These are phyloP conservation scores for Acer saccharum DNA, from an alignment of 345 rosid species.

Conservation along the genomic window DNA sequence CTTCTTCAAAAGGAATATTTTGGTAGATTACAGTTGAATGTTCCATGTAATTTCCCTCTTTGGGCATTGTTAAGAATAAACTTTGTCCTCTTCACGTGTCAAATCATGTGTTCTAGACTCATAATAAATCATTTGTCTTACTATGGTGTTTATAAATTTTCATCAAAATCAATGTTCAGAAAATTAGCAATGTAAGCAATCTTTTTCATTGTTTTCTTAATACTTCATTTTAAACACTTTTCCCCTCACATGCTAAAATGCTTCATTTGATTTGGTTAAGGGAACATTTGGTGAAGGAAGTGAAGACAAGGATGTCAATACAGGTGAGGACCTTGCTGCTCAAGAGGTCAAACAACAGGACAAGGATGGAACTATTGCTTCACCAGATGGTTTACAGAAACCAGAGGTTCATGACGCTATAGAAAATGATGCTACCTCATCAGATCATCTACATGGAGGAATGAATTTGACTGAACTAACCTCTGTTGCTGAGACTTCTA, in stretches of 20 bases:
- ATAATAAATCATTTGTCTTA: neutral
- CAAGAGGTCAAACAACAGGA: slow-evolving; percentile 36
- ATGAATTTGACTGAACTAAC: slow-evolving; percentile 35
- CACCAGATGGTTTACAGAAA: slow-evolving; percentile 29
- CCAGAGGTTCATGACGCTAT: slow-evolving; percentile 31
- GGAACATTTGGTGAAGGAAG: slow-evolving; percentile 30
- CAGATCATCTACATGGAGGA: slow-evolving; percentile 40
- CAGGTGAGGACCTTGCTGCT: slow-evolving; percentile 30
- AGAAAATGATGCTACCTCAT: slow-evolving; percentile 29
- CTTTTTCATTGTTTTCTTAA: neutral
- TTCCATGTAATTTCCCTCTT: neutral
- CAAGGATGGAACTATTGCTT: slow-evolving; percentile 31
- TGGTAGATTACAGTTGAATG: too few species aligned
- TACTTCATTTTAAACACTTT: neutral
- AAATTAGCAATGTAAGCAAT: too few species aligned
- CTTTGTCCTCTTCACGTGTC: neutral
- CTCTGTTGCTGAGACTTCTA: slow-evolving; percentile 41
- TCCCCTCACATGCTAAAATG: slow-evolving; percentile 15
- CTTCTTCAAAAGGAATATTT: too few species aligned
- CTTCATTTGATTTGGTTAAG: slow-evolving; percentile 42
- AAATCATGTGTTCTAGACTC: neutral
- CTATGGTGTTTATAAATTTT: neutral
- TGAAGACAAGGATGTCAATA: slow-evolving; percentile 37
- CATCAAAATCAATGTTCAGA: neutral
- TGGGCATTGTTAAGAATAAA: neutral